Percentiles rank a stretch among this genome's conserved stretches.
Evolutionary conservation across 371 early-diverging fungal species (phyloP).

Genomic region (Mucor sp.): DNA sequence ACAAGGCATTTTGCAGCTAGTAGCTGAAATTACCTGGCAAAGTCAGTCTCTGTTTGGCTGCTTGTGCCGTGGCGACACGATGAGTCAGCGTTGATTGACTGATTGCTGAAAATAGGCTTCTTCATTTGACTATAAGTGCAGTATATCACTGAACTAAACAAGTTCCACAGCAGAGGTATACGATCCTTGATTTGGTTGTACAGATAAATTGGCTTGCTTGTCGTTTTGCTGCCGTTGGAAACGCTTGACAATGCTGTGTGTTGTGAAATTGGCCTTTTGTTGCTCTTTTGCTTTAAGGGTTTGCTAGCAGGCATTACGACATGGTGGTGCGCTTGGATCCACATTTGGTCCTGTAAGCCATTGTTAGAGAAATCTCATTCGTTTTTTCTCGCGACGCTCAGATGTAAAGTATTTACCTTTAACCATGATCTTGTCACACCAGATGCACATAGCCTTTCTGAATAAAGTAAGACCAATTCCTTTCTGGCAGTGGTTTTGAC

Average conservation of each 20-base stretch:
- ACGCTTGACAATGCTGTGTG: neutral
- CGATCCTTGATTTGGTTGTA: neutral
- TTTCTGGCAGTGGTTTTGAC: slow-evolving; percentile 97
- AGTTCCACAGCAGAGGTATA: neutral
- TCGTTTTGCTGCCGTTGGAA: neutral
- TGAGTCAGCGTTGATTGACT: neutral
- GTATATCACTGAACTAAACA: neutral
- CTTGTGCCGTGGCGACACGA: neutral
- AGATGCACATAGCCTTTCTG: slow-evolving; percentile 71
- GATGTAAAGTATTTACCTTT: slow-evolving; percentile 22
- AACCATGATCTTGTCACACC: slow-evolving; percentile 92
- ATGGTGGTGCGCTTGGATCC: slow-evolving; percentile 97
- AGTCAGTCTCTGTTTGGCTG: slow-evolving; percentile 54
- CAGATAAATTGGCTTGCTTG: neutral
- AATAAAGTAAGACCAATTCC: slow-evolving; percentile 87
- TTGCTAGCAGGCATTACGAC: slow-evolving; percentile 77
- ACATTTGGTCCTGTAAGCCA: slow-evolving; percentile 67
- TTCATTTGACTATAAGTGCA: neutral
- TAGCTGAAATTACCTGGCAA: slow-evolving; percentile 86
- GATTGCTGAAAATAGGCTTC: neutral
- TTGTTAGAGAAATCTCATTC: neutral
- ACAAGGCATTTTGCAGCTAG: neutral
- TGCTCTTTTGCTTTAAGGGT: neutral
- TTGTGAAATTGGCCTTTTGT: slow-evolving; percentile 20
- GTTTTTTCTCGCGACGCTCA: neutral